These are phyloP conservation scores for Auriscalpium vulgare DNA, from an alignment of 768 basidiomycete genomes.

Conservation along the genomic window DNA sequence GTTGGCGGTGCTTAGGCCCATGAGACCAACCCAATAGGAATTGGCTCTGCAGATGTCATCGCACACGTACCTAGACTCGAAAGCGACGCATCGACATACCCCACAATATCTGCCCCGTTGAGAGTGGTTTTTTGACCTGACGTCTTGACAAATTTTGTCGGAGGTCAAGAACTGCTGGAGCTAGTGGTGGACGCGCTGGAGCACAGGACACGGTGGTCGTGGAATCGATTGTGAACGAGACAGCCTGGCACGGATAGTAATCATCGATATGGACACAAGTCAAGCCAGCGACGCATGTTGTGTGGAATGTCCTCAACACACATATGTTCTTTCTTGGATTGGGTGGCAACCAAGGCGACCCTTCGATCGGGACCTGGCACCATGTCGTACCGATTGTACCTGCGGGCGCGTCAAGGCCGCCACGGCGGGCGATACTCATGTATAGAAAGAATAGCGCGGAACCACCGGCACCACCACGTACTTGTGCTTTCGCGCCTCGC, in stretches of 20 bases:
- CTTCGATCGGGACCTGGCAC: too few species aligned
- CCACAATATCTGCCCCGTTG: constrained; percentile 43
- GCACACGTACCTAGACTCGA: too few species aligned
- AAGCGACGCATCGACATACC: constrained; percentile 26
- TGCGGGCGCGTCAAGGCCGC: too few species aligned
- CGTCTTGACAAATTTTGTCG: constrained; percentile 33
- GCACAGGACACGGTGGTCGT: not conserved
- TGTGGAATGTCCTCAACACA: not conserved
- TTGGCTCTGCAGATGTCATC: constrained; percentile 22
- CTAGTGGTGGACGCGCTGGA: constrained; percentile 3
- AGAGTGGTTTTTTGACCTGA: constrained; percentile 47
- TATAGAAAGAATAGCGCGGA: too few species aligned
- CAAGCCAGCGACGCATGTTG: constrained; percentile 32
- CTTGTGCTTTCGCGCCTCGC: not conserved
- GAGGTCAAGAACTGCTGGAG: constrained; percentile 3
- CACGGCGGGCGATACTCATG: too few species aligned
- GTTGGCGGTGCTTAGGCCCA: constrained; percentile 35
- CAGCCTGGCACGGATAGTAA: constrained; percentile 31
- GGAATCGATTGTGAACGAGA: constrained; percentile 13
- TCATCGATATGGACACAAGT: constrained; percentile 29
- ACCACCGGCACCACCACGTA: too few species aligned
- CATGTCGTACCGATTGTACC: too few species aligned
- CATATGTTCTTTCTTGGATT: too few species aligned
- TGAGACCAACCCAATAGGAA: constrained; percentile 52
- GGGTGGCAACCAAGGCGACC: too few species aligned